Conservation (phyloP, 1,139 yeast species). For the Lodderomyces pseudojiufengensis region DNA sequence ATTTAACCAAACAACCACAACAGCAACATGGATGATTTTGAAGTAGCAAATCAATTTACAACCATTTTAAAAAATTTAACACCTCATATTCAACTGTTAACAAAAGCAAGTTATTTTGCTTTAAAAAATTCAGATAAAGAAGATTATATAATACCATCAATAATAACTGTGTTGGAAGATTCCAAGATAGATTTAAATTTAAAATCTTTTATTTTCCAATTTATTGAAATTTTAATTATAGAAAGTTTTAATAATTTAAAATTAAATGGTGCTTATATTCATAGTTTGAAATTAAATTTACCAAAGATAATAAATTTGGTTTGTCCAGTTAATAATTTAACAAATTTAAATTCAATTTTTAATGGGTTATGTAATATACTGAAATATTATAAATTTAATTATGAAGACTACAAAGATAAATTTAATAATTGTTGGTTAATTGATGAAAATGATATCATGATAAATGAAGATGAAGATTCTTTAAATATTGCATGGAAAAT, state of each 20-base stretch:
- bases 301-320: conserved; percentile 50
- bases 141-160: conserved; percentile 70
- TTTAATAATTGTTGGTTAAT: conserved; percentile 27
- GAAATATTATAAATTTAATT: conserved; percentile 30
- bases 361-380: conserved; percentile 38
- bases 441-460: conserved; percentile 27
- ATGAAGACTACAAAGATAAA: conserved; percentile 23
- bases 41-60: conserved; percentile 66
- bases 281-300: conserved; percentile 35
- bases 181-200: conserved; percentile 49
- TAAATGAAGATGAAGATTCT: conserved; percentile 27
- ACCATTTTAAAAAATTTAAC: conserved; percentile 58
- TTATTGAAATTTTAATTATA: conserved; percentile 56
- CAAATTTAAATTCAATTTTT: conserved; percentile 49
- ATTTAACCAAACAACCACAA: not conserved
- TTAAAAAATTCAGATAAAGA: conserved; percentile 55
- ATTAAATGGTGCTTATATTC: conserved; percentile 46
- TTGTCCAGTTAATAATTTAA: conserved; percentile 45
- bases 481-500: conserved; percentile 47
- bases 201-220: conserved; percentile 64
- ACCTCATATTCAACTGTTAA: conserved; percentile 58
- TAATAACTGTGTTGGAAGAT: conserved; percentile 62
- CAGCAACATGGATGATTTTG: conserved; percentile 70
- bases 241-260: conserved; percentile 35
- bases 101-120: conserved; percentile 58